Conservation (phyloP, 176 grass and related monocot species). For the Olyra latifolia region DNA sequence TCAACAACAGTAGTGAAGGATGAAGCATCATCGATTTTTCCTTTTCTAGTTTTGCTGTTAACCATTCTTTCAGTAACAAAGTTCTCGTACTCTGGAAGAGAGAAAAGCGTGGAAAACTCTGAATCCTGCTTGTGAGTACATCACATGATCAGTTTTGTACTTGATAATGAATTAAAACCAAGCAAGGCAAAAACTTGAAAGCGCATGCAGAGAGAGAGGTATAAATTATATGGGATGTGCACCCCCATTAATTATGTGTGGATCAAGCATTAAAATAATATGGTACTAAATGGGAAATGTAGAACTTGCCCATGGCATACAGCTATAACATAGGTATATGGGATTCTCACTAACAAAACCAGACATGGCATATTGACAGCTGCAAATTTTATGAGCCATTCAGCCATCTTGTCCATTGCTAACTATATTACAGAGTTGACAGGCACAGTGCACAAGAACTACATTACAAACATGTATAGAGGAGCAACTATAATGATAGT, state of each 20-base stretch:
- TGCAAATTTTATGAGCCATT: constrained; percentile 13
- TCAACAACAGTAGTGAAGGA: constrained; percentile 63
- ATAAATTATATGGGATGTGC: neutral
- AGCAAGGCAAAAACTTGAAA: neutral
- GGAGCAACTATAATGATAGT: constrained; percentile 3
- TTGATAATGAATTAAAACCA: constrained; percentile 20
- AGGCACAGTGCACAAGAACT: neutral
- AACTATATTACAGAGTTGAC: constrained; percentile 13
- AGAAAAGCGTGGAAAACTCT: constrained; percentile 47
- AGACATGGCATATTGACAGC: neutral
- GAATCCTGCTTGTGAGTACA: constrained; percentile 50
- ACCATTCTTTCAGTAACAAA: constrained; percentile 59
- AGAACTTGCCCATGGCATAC: neutral
- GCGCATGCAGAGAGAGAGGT: neutral
- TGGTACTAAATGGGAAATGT: constrained; percentile 1
- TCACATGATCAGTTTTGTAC: constrained; percentile 29
- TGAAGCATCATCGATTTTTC: constrained; percentile 44
- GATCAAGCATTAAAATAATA: constrained; percentile 14
- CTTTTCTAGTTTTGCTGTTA: constrained; percentile 34
- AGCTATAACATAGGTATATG: constrained; percentile 1
- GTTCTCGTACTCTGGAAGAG: constrained; percentile 57
- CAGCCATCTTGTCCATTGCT: constrained; percentile 13
- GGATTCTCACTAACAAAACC: neutral
- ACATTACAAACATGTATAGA: neutral
- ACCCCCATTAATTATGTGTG: neutral